Conservation (phyloP, 2,329 filamentous ascomycete species). For the Graphiopsis chlorocephala region DNA sequence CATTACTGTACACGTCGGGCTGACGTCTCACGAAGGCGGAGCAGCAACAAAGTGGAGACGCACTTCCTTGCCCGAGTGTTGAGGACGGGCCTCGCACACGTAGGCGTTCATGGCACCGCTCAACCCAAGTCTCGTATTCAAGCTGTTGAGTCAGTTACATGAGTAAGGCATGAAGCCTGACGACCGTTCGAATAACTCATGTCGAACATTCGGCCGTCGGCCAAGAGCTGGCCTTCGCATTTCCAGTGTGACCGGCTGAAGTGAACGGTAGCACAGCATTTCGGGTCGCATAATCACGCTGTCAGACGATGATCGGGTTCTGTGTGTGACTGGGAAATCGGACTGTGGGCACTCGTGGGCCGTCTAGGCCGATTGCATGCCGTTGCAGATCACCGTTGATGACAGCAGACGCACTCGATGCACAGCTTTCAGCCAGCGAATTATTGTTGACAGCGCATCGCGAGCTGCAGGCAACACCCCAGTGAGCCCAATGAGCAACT, state of each 20-base stretch:
- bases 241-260: not conserved
- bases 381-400: constrained; percentile 15
- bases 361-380: not conserved
- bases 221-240: not conserved
- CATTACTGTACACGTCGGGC: not conserved
- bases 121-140: not conserved
- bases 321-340: not conserved
- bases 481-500: not conserved
- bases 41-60: constrained; percentile 6
- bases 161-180: constrained; percentile 3
- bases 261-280: not conserved
- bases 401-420: not conserved
- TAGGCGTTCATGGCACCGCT: not conserved
- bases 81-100: constrained; percentile 9
- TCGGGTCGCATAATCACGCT: constrained; percentile 4
- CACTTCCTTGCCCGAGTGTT: not conserved
- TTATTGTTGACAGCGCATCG: not conserved
- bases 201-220: not conserved
- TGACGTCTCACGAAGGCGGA: constrained; percentile 2
- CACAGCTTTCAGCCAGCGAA: not conserved
- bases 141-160: not conserved
- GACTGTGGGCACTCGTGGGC: not conserved
- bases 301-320: constrained; percentile 4
- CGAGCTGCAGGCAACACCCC: not conserved
- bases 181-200: not conserved